Base-by-base conservation (phyloP, 176 grass and related monocot species). In the Elaeis guineensis region DNA sequence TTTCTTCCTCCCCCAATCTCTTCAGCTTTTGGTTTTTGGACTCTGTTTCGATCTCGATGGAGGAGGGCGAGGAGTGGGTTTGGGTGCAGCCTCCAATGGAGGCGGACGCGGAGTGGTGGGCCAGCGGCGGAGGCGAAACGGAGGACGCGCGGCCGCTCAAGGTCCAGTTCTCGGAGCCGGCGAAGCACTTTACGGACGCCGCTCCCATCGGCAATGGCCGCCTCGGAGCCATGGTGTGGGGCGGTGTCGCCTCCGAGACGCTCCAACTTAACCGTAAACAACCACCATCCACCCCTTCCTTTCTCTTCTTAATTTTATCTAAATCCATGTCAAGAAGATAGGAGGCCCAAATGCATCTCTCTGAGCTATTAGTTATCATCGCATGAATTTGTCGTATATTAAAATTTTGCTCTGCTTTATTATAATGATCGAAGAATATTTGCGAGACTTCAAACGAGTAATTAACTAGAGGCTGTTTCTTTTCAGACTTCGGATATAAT, bases 221-320 rank as follows among this genome's bases (percentile, higher is more conserved):
- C 54, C 86, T 96, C 11, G 91, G 91, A 3, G 86, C 72, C 58
- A 72, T 90, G 83, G 61, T 96, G n/a, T 90, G 91, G 91, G 91
- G 91, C 54, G 83, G 80, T 57, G 86, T 96, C 65, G 55, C 24
- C 35, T 74, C 75, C 49, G 91, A 96, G 69, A 90, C 59, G 61
- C 80, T 96, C 69, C 91, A 96, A 25, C 83, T 96, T 22, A 96
- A 96, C 74, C 78, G 91, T 96, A 85, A 61, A 17, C 3, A 11
- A 24, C 54, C 15, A 28, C 21, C 21, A 44, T 11, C 51, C 52
- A 35, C 14, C 9, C 35, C 35, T 44, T 12, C 11, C 51, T 71
- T 17, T 78, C 11, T 69, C 22, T 26, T n/a, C 11, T 14, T 19
- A 25, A n/a, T 69, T 48, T 6, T 12, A 44, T 44, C 35, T 44